Conservation (phyloP, 2,329 filamentous ascomycete species). For the Beauveria pseudobassiana region DNA sequence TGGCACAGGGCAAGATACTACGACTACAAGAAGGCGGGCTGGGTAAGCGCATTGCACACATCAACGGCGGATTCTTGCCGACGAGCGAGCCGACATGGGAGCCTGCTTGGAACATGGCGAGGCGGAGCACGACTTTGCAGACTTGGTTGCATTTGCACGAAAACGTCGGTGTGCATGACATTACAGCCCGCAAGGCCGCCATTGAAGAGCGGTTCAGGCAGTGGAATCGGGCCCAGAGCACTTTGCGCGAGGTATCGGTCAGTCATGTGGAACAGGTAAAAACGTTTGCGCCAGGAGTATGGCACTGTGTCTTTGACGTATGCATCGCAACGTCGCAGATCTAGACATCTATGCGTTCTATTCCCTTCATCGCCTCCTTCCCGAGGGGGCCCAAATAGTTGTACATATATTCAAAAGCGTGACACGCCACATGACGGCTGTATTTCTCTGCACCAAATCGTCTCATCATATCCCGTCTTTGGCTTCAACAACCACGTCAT, state of each 20-base stretch:
- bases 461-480: conserved; percentile 5
- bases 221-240: conserved; percentile 22
- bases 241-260: conserved; percentile 26
- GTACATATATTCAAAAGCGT: background rate
- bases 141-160: conserved; percentile 61
- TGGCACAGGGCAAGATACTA: conserved; percentile 37
- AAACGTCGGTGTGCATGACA: conserved; percentile 51
- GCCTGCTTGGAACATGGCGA: conserved; percentile 39
- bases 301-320: conserved; percentile 64
- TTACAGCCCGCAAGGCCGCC: conserved; percentile 37
- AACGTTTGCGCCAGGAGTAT: conserved; percentile 61
- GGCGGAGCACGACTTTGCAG: conserved; percentile 17
- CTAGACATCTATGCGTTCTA: conserved; percentile 18
- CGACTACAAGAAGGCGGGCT: conserved; percentile 29
- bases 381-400: background rate
- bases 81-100: conserved; percentile 48
- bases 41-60: conserved; percentile 39
- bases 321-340: conserved; percentile 30
- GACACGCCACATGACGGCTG: background rate
- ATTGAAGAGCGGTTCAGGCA: conserved; percentile 39
- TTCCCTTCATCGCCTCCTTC: conserved; percentile 9
- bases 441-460: conserved; percentile 4
- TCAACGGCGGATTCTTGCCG: conserved; percentile 58
- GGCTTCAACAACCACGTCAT: background rate
- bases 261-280: conserved; percentile 59